These are phyloP conservation scores for Picea engelmannii DNA, from an alignment of 83 land plant species.

Conservation along the genomic window DNA sequence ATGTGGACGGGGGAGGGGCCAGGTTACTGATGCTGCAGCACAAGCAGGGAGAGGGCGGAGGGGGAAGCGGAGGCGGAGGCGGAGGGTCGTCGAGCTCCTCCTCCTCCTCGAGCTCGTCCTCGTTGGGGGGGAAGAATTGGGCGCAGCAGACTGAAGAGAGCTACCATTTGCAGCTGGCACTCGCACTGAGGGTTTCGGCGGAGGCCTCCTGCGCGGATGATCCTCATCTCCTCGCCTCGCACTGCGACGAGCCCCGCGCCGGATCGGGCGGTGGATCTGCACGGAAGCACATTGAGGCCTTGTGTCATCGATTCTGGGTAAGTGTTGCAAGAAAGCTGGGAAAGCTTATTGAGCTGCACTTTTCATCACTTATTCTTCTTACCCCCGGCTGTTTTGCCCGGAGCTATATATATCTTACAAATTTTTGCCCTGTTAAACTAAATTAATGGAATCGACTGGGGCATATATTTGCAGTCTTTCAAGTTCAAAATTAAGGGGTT, in stretches of 20 bases:
- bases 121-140: slow-evolving; percentile 51
- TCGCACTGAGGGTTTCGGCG: slow-evolving; percentile 62
- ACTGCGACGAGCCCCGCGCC: slow-evolving; percentile 18
- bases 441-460: no score
- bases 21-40: slow-evolving; percentile 7
- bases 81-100: slow-evolving; percentile 6
- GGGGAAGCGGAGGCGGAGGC: slow-evolving; percentile 5
- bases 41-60: background rate
- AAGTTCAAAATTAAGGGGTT: no score
- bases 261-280: background rate
- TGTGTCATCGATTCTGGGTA: slow-evolving; percentile 84
- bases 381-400: no score
- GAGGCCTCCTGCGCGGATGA: slow-evolving; percentile 57
- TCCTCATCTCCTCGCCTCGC: slow-evolving; percentile 51
- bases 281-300: slow-evolving; percentile 23
- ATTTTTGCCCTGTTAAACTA: no score
- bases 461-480: no score
- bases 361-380: no score
- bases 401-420: no score
- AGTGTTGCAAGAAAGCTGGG: background rate
- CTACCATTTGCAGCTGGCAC: slow-evolving; percentile 74
- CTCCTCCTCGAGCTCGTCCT: slow-evolving; percentile 3
- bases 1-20: slow-evolving; percentile 13
- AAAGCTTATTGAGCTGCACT: no score
- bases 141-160: slow-evolving; percentile 86